Evolutionary conservation across 1,284 basidiomycete species (phyloP), one percentile per base, ranked within the genome.

Genomic region (Sanghuangporus sanghuang): DNA sequence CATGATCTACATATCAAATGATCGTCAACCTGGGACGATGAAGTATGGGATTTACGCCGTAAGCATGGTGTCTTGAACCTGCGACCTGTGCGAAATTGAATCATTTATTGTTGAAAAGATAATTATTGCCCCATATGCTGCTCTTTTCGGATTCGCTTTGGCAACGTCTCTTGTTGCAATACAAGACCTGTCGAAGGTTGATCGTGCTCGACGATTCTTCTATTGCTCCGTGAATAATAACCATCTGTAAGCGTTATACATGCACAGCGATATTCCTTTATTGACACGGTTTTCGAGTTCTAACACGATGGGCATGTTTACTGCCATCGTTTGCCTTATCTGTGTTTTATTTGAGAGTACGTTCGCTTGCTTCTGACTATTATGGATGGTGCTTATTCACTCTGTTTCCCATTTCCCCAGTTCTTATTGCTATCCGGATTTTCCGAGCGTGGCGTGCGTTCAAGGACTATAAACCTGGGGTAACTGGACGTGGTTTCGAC

Each of bases 61-160:
- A 70, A 57, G 73, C 72, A 63, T 38, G 6, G 38, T n/a, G 32
- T 16, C 2, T 11, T 27, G 3, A 40, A 18, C 6, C 12, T 52
- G 16, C 52, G 14, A 11, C 27, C 35, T 53, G 36, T 36, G 6
- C 21, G 16, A 3, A 8, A 3, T 12, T 46, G 21, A 46, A 6
- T 12, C 16, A 7, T n/a, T 2, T 18, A 1, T 14, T n/a, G 21
- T 18, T 23, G 27, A 36, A 8, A 39, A 78, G 78, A 72, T 78
- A 71, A 68, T 78, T 14, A 68, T 70, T 12, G 71, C 74, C 6
- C 77, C 77, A 5, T 78, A 78, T 58, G 52, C 75, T 46, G 69
- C 67, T 16, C 71, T 74, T 32, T 48, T 70, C 5, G 66, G 66
- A 8, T 78, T 77, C 61, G 68, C 72, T 0, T 57, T 74, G 23